Evolutionary conservation across 2,329 filamentous ascomycete genomes (phyloP), one percentile per base, ranked within the genome.

Genomic region (Beauveria brongniartii): DNA sequence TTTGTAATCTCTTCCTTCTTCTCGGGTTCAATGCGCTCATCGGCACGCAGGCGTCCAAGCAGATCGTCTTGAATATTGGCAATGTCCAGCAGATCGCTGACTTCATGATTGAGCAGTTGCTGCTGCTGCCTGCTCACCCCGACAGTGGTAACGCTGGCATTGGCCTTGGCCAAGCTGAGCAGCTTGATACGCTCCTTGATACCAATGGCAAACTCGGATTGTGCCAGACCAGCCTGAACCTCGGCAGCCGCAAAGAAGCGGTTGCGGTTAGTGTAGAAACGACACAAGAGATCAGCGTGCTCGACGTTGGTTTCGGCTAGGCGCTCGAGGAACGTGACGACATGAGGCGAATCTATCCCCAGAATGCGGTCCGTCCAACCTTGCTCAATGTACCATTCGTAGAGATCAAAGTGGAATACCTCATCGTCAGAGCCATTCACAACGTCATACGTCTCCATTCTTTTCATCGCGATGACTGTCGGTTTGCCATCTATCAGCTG

Each of bases 31-130:
- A 97, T 82, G 48, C 94, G 85, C 1, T 78, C 71, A 65, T 99
- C 94, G 10, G 82, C 81, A 69, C 82, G 85, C 57, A 99, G 77
- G 51, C 91, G 83, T 70, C 92, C 88, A 26, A 97, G 74, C 47
- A 97, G 75, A 68, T 99, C 94, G 70, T 96, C 91, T 72, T 99
- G 94, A 58, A 99, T 94, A 69, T 94, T 93, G 16, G 92, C 93
- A 55, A 97, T 85, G 68, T 99, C 94, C 10, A 99, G 84, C 50
- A 95, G 80, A 66, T 94, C 92, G 3, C 87, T 87, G 26, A 97
- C 89, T 64, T 91, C 87, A 67, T 96, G 90, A 61, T 93, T 84
- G 30, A 97, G 80, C 63, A 92, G 82, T 72, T 97, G 94, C 71
- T 94, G 89, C 63, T 88, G 84, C 69, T 93, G 90, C 55, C 91